A percentile compares a stretch with the other conserved stretches of the same genome.
These are phyloP conservation scores for Didymella pinodella DNA, from an alignment of 2,329 filamentous ascomycete genomes.

Conservation along the genomic window DNA sequence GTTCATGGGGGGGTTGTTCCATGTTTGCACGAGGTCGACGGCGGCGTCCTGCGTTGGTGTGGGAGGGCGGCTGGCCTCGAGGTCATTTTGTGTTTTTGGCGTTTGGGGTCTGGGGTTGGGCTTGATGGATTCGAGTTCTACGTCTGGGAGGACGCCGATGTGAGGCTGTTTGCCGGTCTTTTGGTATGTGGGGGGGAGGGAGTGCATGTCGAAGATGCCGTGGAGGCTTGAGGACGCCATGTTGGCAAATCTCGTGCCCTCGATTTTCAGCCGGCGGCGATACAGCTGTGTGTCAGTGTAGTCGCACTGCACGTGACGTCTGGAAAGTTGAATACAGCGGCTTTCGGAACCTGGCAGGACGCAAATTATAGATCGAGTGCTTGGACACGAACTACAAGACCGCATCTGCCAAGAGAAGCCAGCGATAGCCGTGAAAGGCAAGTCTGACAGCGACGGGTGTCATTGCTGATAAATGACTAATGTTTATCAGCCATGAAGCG, in stretches of 20 bases:
- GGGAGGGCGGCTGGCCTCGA: constrained; percentile 64
- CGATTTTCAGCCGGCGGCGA: background rate
- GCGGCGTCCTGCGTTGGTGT: constrained; percentile 55
- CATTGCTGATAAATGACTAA: constrained; percentile 39
- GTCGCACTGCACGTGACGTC: background rate
- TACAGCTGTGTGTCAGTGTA: background rate
- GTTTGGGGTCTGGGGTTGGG: constrained; percentile 32
- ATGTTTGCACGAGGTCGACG: constrained; percentile 62
- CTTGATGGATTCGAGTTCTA: constrained; percentile 48
- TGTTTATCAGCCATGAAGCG: background rate
- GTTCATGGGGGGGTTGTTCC: constrained; percentile 69
- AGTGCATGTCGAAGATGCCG: constrained; percentile 55
- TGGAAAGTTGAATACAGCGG: background rate
- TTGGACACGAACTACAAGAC: background rate
- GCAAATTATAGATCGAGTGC: background rate
- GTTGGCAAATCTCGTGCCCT: too few relatives aligned
- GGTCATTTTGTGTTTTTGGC: constrained; percentile 50
- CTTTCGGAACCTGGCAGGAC: background rate
- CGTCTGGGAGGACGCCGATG: constrained; percentile 33
- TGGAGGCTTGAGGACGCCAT: constrained; percentile 52
- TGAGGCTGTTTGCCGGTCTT: constrained; percentile 32
- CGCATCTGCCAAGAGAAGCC: constrained; percentile 1
- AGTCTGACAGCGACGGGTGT: constrained; percentile 15
- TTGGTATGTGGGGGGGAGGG: constrained; percentile 41
- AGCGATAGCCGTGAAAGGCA: constrained; percentile 22